Evolutionary conservation across 768 basidiomycete genomes (phyloP).

Genomic region (Suillus decipiens): DNA sequence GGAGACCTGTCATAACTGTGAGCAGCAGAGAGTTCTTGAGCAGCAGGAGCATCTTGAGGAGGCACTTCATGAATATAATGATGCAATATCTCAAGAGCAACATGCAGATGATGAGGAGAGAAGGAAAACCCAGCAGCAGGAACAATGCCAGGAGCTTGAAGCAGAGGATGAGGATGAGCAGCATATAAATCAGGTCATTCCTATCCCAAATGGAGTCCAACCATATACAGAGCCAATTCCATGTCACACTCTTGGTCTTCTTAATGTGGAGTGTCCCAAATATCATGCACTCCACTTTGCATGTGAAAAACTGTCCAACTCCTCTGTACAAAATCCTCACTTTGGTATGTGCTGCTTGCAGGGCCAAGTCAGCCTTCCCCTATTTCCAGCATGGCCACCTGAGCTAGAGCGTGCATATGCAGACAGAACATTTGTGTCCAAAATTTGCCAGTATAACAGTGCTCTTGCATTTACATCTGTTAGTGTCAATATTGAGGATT

Average conservation of each 20-base stretch:
- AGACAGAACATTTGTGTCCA: too few relatives aligned
- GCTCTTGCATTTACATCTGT: too few relatives aligned
- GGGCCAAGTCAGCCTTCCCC: conserved; percentile 27
- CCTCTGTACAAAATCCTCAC: background rate
- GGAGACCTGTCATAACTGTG: background rate
- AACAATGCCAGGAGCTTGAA: too few relatives aligned
- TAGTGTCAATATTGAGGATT: too few relatives aligned
- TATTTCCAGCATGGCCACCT: conserved; percentile 22
- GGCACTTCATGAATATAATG: background rate
- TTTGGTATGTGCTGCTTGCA: conserved; percentile 34
- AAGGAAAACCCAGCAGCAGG: background rate
- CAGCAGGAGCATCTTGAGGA: background rate
- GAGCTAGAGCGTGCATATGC: conserved; percentile 21
- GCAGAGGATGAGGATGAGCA: background rate
- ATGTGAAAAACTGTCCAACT: conserved; percentile 14
- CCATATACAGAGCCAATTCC: conserved; percentile 18
- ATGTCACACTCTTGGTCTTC: conserved; percentile 10
- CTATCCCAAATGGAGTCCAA: background rate
- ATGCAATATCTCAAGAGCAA: too few relatives aligned
- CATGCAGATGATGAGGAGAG: too few relatives aligned
- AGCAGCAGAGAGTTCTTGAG: background rate
- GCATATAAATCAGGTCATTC: background rate
- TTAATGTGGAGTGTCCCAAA: too few relatives aligned
- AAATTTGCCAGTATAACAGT: too few relatives aligned
- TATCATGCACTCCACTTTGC: conserved; percentile 24